phyloP scores from a whole-genome alignment of 1,284 basidiomycete genomes.

The Flammula alnicola region DNA sequence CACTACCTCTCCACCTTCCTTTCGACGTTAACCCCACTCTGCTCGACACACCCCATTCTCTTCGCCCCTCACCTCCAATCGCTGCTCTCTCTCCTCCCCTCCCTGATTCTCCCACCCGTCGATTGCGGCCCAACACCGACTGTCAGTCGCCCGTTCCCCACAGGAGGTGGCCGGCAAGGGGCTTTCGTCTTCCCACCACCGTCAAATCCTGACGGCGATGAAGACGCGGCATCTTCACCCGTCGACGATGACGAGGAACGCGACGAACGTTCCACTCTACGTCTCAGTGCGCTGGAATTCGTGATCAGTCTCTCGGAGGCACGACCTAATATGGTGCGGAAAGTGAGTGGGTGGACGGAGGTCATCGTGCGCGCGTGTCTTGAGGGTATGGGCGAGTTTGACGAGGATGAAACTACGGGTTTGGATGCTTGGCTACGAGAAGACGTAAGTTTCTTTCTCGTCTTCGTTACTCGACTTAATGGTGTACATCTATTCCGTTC shows the following conservation, averaged over 20 bases:
- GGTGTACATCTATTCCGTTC: constrained; percentile 8
- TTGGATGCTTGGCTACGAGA: constrained; percentile 70
- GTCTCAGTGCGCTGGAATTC: constrained; percentile 72
- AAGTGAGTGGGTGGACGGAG: constrained; percentile 65
- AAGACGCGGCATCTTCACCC: constrained; percentile 12
- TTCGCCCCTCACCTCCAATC: constrained; percentile 69
- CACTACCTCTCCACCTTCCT: constrained; percentile 66
- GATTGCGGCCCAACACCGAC: constrained; percentile 80
- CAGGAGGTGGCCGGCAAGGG: constrained; percentile 29
- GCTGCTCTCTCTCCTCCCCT: constrained; percentile 67
- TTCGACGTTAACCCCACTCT: constrained; percentile 71
- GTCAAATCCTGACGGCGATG: constrained; percentile 34
- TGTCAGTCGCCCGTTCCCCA: constrained; percentile 65
- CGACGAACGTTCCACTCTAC: constrained; percentile 54
- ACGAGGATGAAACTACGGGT: constrained; percentile 44
- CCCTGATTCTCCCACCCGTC: constrained; percentile 62
- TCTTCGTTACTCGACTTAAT: constrained; percentile 6
- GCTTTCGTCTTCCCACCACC: constrained; percentile 62
- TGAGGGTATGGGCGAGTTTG: constrained; percentile 81
- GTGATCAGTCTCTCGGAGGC: constrained; percentile 79
- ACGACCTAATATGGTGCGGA: constrained; percentile 67
- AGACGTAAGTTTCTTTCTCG: constrained; percentile 55
- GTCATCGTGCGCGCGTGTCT: constrained; percentile 72
- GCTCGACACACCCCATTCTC: constrained; percentile 63
- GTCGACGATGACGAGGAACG: constrained; percentile 31